Percentiles rank a stretch among this genome's conserved stretches.
phyloP scores from a whole-genome alignment of 2,329 filamentous ascomycete species.

The Ceratocystis ficicola region DNA sequence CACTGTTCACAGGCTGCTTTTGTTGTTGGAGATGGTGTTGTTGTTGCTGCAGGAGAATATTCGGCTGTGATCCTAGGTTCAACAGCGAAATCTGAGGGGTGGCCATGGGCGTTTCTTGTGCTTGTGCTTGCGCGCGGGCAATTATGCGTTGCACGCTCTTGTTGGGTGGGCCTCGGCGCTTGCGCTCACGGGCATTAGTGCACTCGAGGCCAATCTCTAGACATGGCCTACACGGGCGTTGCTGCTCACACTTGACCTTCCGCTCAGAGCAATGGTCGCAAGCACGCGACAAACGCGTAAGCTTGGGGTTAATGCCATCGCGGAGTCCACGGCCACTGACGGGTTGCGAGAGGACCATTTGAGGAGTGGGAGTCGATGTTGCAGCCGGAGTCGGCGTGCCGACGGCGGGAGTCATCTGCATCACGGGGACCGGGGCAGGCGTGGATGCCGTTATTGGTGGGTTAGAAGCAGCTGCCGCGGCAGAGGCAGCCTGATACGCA shows the following conservation, averaged over 20 bases:
- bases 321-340: conserved; percentile 25
- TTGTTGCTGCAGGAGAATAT: conserved; percentile 1
- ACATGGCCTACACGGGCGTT: conserved; percentile 44
- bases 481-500: conserved; percentile 18
- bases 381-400: neutral
- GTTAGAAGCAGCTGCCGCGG: conserved; percentile 2
- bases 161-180: conserved; percentile 47
- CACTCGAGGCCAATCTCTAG: conserved; percentile 46
- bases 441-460: conserved; percentile 8
- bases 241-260: conserved; percentile 50
- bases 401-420: conserved; percentile 11
- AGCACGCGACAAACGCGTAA: conserved; percentile 45
- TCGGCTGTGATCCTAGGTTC: conserved; percentile 15
- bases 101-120: conserved; percentile 42
- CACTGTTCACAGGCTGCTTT: neutral
- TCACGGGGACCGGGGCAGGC: conserved; percentile 7
- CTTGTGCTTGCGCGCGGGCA: conserved; percentile 30
- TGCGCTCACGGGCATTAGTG: conserved; percentile 45
- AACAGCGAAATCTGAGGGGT: conserved; percentile 25
- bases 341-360: conserved; percentile 7
- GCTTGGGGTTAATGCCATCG: conserved; percentile 38
- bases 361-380: conserved; percentile 8
- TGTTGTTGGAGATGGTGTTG: neutral
- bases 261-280: conserved; percentile 52
- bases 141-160: conserved; percentile 29